A percentile compares a stretch with the other conserved stretches of the same genome.
phyloP scores from a whole-genome alignment of 257 asterid genomes.

The Henckelia pumila region DNA sequence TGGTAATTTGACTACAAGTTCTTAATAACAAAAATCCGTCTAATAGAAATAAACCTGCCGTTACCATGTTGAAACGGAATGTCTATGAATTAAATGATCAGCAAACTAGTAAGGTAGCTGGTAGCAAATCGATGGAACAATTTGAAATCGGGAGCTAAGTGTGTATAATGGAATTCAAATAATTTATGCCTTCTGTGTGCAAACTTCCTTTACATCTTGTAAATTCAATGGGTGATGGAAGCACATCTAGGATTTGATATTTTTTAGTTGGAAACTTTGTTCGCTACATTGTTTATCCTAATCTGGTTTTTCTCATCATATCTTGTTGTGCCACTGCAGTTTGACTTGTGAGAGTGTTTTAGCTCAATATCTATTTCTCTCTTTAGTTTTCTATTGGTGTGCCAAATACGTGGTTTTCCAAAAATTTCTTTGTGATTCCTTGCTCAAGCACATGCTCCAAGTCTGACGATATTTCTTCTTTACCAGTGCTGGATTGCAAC shows the following conservation, averaged over 20 bases:
- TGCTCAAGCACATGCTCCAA: slow-evolving; percentile 1
- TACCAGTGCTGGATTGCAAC: neutral
- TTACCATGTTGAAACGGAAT: too few relatives aligned
- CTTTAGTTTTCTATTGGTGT: too few relatives aligned
- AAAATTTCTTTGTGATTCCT: slow-evolving; percentile 29
- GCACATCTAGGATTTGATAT: neutral
- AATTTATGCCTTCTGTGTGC: neutral
- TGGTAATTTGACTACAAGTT: too few relatives aligned
- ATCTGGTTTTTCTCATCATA: too few relatives aligned
- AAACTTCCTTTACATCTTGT: neutral
- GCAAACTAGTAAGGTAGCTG: neutral
- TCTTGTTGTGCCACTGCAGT: neutral
- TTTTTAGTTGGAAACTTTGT: too few relatives aligned
- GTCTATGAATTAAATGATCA: neutral
- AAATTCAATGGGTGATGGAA: neutral
- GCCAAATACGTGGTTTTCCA: slow-evolving; percentile 28
- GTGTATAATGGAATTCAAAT: neutral
- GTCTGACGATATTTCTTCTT: neutral
- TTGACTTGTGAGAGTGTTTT: neutral
- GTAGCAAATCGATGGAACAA: neutral
- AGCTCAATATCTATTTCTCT: slow-evolving; percentile 7
- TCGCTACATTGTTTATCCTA: too few relatives aligned
- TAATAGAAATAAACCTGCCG: too few relatives aligned
- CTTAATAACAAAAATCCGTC: too few relatives aligned
- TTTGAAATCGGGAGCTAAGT: neutral